A percentile compares a stretch with the other conserved stretches of the same genome.
Evolutionary conservation across 169 alveolate species (phyloP).

Genomic region (Plasmodium vivax): DNA sequence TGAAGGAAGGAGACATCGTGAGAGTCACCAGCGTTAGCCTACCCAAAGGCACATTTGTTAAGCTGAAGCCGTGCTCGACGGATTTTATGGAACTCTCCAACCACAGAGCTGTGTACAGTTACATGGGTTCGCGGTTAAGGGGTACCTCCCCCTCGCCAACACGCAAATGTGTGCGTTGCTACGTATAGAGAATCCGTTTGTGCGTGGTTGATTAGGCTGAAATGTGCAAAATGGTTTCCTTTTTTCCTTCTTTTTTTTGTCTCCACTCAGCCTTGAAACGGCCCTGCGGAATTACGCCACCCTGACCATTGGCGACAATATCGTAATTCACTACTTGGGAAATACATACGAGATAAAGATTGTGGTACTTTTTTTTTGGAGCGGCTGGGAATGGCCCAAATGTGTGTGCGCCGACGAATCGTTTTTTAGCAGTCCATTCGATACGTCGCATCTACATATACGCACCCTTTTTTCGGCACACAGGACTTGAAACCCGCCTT

Average conservation of each 20-base stretch:
- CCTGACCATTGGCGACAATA: constrained; percentile 93
- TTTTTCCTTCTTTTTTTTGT: not conserved
- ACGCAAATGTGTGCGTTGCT: not conserved
- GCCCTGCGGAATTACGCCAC: constrained; percentile 93
- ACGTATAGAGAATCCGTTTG: not conserved
- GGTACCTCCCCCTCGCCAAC: not conserved
- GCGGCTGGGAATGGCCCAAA: not conserved
- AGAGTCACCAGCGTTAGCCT: constrained; percentile 89
- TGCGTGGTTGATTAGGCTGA: not conserved
- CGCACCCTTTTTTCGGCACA: not conserved
- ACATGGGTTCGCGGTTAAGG: not conserved
- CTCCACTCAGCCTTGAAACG: constrained; percentile 86
- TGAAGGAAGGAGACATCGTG: constrained; percentile 91
- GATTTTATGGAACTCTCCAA: constrained; percentile 94
- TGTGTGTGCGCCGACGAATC: not conserved
- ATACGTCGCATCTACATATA: not conserved
- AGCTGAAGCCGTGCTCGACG: constrained; percentile 92
- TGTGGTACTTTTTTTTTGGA: constrained; percentile 78
- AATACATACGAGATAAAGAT: constrained; percentile 91
- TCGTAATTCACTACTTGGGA: constrained; percentile 90
- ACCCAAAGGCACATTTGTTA: constrained; percentile 92
- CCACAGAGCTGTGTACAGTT: constrained; percentile 93
- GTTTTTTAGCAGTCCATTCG: not conserved
- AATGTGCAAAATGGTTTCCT: not conserved
- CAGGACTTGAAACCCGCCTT: constrained; percentile 91